These are phyloP conservation scores for Eucalyptus pauciflora DNA, from an alignment of 345 rosid genomes.

Conservation along the genomic window DNA sequence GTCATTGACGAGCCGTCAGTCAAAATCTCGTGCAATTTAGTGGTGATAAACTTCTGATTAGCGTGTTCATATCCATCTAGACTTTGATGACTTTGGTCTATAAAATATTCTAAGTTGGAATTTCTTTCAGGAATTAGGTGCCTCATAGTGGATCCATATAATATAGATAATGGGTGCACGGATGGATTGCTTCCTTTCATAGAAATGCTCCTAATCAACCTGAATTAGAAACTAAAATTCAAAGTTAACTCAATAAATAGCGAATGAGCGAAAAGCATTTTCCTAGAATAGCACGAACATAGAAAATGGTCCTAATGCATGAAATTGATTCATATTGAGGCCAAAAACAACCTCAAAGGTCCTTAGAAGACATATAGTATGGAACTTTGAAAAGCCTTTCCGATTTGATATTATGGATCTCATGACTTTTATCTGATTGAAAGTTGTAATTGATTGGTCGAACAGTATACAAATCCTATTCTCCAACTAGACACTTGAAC, in stretches of 20 bases:
- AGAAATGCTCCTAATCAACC: not conserved
- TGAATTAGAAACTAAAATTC: not conserved
- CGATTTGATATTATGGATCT: accelerated
- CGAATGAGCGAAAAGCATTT: not conserved
- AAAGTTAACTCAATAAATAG: not conserved
- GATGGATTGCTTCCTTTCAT: not conserved
- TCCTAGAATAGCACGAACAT: not conserved
- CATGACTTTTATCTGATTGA: not conserved
- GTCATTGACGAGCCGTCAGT: not conserved
- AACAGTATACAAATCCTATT: not conserved
- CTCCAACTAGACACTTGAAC: not conserved
- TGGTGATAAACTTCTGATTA: not conserved
- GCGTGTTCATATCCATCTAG: not conserved
- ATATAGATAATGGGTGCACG: not conserved
- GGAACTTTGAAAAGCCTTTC: no score
- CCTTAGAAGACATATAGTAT: not conserved
- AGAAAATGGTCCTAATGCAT: not conserved
- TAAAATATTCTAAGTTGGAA: not conserved
- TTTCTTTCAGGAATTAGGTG: not conserved
- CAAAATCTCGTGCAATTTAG: not conserved
- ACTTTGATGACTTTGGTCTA: not conserved
- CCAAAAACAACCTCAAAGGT: accelerated
- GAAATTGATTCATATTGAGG: not conserved
- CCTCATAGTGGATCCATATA: not conserved
- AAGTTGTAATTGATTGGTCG: not conserved